Evolutionary conservation across 441 rosid genomes (phyloP).

Genomic region (Populus tomentosa): DNA sequence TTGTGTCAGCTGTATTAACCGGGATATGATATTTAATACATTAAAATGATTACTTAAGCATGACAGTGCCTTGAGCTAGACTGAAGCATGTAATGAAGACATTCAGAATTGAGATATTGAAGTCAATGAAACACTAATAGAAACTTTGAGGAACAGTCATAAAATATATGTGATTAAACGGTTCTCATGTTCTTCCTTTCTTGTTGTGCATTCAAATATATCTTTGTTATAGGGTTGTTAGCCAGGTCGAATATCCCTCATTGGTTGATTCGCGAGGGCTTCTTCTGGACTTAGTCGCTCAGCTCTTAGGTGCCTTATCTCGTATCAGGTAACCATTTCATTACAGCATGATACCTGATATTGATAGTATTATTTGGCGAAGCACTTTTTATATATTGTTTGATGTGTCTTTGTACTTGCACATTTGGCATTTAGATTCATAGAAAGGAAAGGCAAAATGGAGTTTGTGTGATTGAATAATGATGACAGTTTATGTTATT

Average conservation of each 20-base stretch:
- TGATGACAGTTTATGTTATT: neutral
- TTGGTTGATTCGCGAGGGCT: slow-evolving; percentile 98
- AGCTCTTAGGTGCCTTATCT: slow-evolving; percentile 96
- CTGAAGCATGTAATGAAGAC: slow-evolving; percentile 7
- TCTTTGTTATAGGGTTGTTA: slow-evolving; percentile 72
- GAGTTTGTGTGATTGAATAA: neutral
- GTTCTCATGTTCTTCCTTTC: neutral
- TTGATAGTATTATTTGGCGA: neutral
- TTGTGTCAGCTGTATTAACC: neutral
- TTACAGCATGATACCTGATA: neutral
- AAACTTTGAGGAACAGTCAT: neutral
- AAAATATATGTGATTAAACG: neutral
- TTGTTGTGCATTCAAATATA: neutral
- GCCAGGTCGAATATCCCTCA: slow-evolving; percentile 98
- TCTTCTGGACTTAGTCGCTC: slow-evolving; percentile 95
- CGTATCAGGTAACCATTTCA: slow-evolving; percentile 69
- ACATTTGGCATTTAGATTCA: too few species aligned
- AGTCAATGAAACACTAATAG: neutral
- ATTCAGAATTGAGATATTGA: slow-evolving; percentile 1
- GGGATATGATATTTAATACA: neutral
- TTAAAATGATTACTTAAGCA: neutral
- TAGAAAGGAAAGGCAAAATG: neutral
- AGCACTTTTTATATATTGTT: neutral
- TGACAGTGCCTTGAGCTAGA: neutral
- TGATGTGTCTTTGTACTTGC: neutral